phyloP scores from a whole-genome alignment of 805 yeast genomes.

The Yamadazyma sp. region DNA sequence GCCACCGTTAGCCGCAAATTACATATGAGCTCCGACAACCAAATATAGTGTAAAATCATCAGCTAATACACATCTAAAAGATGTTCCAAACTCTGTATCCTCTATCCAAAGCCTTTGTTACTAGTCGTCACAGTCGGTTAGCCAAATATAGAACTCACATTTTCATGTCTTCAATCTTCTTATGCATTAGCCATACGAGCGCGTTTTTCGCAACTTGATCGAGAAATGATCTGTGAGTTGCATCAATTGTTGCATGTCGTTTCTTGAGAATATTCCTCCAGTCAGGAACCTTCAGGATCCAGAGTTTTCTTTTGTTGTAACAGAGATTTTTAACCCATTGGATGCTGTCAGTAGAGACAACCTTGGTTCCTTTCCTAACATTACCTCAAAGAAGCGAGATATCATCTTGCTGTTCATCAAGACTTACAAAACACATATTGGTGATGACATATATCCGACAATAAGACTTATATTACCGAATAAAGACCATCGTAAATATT shows the following conservation, averaged over 20 bases:
- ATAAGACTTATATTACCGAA: slow-evolving; percentile 62
- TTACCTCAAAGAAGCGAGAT: slow-evolving; percentile 25
- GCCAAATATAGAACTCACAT: too few relatives aligned
- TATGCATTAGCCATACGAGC: too few relatives aligned
- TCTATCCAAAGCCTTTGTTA: too few relatives aligned
- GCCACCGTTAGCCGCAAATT: too few relatives aligned
- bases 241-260: slow-evolving; percentile 15
- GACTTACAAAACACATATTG: slow-evolving; percentile 37
- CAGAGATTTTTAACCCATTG: slow-evolving; percentile 42
- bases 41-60: too few relatives aligned
- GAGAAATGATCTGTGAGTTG: too few relatives aligned
- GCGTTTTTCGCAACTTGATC: too few relatives aligned
- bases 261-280: slow-evolving; percentile 18
- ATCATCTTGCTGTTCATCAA: slow-evolving; percentile 31
- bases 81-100: too few relatives aligned
- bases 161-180: too few relatives aligned
- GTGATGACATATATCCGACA: slow-evolving; percentile 61
- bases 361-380: slow-evolving; percentile 23
- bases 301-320: slow-evolving; percentile 39
- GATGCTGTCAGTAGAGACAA: slow-evolving; percentile 29
- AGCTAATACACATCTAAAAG: too few relatives aligned
- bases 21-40: too few relatives aligned
- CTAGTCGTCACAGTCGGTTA: too few relatives aligned
- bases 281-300: slow-evolving; percentile 44
- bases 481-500: slow-evolving; percentile 60